A percentile compares a stretch with the other conserved stretches of the same genome.
Evolutionary conservation across 192 early-diverging fungal genomes (phyloP).

Genomic region (Mortierella alpina): DNA sequence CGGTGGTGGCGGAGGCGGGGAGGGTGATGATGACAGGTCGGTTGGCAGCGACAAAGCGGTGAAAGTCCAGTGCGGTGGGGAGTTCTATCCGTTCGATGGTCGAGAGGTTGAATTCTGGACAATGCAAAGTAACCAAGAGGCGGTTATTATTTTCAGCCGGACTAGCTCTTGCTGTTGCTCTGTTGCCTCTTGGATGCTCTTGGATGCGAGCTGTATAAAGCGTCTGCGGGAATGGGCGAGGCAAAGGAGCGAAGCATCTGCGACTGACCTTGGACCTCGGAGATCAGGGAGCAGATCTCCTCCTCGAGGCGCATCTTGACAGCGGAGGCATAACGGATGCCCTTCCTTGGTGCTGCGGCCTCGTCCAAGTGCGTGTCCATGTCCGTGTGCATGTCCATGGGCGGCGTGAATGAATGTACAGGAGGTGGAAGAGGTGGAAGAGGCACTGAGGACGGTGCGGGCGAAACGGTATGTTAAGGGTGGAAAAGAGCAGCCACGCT

Average conservation of each 20-base stretch:
- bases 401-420: neutral
- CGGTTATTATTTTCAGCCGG: neutral
- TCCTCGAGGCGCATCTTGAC: conserved; percentile 49
- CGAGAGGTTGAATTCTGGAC: conserved; percentile 40
- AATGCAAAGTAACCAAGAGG: neutral
- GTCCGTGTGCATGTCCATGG: neutral
- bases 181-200: neutral
- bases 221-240: too few species aligned
- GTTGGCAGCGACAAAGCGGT: conserved; percentile 55
- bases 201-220: neutral
- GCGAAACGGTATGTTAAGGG: too few species aligned
- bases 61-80: conserved; percentile 56
- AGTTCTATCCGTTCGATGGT: conserved; percentile 45
- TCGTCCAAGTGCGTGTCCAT: neutral
- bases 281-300: conserved; percentile 41
- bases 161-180: neutral
- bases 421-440: neutral
- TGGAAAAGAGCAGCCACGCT: too few species aligned
- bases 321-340: conserved; percentile 17
- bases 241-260: too few species aligned
- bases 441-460: neutral
- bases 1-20: conserved; percentile 15
- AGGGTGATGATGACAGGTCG: conserved; percentile 58
- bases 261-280: conserved; percentile 38
- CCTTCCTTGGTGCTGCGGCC: neutral